Conservation (phyloP, 345 rosid species). For the Moringa oleifera region DNA sequence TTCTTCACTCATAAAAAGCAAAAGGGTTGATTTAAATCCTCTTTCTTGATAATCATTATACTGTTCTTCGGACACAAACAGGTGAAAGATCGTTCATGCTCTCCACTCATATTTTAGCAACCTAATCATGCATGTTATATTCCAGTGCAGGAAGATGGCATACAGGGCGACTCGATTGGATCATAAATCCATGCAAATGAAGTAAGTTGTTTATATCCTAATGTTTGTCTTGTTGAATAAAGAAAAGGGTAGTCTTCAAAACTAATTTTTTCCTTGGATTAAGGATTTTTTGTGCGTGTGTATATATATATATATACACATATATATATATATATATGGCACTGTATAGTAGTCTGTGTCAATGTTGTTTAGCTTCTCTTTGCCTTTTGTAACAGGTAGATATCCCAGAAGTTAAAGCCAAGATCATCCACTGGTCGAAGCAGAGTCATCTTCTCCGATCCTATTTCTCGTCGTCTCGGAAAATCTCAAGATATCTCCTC, state of each 20-base stretch:
- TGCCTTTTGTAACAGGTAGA: slow-evolving; percentile 30
- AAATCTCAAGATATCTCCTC: background rate
- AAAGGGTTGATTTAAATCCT: too few relatives aligned
- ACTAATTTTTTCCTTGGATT: too few relatives aligned
- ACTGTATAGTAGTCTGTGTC: slow-evolving; percentile 3
- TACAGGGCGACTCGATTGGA: too few relatives aligned
- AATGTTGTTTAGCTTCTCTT: background rate
- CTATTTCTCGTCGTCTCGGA: background rate
- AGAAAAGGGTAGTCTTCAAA: slow-evolving; percentile 19
- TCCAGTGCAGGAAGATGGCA: too few relatives aligned
- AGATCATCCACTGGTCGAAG: too few relatives aligned
- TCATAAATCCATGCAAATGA: slow-evolving; percentile 9
- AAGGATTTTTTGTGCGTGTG: too few relatives aligned
- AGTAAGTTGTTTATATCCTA: slow-evolving; percentile 13
- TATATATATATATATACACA: background rate
- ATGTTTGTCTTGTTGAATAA: slow-evolving; percentile 21
- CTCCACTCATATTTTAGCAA: too few relatives aligned
- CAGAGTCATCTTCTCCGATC: slow-evolving; percentile 12
- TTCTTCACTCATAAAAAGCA: too few relatives aligned
- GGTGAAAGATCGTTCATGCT: too few relatives aligned
- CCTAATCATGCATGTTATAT: slow-evolving; percentile 4
- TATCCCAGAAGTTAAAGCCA: too few relatives aligned
- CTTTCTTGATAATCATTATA: too few relatives aligned
- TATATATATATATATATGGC: background rate
- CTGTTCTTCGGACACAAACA: too few relatives aligned